Conservation (phyloP, 805 yeast genomes). For the Teunomyces kruisii region DNA sequence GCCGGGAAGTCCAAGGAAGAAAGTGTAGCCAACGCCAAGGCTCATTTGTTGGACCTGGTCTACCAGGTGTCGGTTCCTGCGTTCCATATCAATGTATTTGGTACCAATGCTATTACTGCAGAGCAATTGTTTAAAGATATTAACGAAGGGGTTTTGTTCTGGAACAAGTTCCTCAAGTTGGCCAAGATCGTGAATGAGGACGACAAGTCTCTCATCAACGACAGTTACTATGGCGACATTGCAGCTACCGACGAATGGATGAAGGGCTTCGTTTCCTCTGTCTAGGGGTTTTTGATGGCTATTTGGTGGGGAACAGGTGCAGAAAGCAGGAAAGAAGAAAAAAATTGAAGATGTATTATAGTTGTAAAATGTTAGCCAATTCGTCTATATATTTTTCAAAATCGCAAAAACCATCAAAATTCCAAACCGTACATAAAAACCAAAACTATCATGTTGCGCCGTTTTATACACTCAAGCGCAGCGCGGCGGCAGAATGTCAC, state of each 20-base stretch:
- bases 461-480: background rate
- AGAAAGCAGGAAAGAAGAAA: background rate
- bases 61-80: constrained; percentile 39
- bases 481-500: background rate
- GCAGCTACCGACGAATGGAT: constrained; percentile 32
- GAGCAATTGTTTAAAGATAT: constrained; percentile 33
- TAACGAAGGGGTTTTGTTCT: constrained; percentile 30
- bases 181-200: constrained; percentile 22
- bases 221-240: constrained; percentile 21
- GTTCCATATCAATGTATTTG: constrained; percentile 42
- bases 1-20: constrained; percentile 25
- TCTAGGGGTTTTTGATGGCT: too few species aligned
- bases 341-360: background rate
- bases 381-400: background rate
- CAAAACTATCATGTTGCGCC: background rate
- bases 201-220: constrained; percentile 27
- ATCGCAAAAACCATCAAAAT: background rate
- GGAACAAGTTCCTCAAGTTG: constrained; percentile 33
- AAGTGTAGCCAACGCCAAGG: constrained; percentile 23
- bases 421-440: background rate
- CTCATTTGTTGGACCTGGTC: constrained; percentile 34
- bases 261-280: constrained; percentile 18
- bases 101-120: constrained; percentile 38
- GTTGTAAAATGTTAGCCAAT: constrained; percentile 8
- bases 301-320: too few species aligned